Percentiles rank a stretch among this genome's conserved stretches.
Evolutionary conservation across 2,329 filamentous ascomycete species (phyloP).

Genomic region (Microcyclospora pomicola): DNA sequence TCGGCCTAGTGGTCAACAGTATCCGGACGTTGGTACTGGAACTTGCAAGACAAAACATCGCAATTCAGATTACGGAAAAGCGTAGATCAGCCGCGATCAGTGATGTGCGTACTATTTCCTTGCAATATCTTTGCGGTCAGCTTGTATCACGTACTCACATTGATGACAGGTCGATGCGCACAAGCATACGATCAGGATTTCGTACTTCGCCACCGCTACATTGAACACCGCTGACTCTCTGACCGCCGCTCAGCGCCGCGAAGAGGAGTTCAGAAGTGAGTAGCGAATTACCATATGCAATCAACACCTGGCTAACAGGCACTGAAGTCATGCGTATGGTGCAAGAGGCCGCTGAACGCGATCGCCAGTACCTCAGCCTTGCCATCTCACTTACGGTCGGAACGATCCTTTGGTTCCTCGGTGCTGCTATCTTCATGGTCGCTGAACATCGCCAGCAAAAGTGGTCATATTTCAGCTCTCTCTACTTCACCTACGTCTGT

Average conservation of each 20-base stretch:
- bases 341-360: constrained; percentile 26
- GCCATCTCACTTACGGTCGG: constrained; percentile 25
- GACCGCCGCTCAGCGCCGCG: constrained; percentile 25
- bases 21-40: constrained; percentile 38
- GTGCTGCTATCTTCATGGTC: constrained; percentile 36
- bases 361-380: constrained; percentile 31
- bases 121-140: neutral
- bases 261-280: constrained; percentile 31
- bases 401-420: constrained; percentile 33
- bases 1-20: constrained; percentile 42
- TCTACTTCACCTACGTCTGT: constrained; percentile 41
- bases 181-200: constrained; percentile 30
- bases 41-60: constrained; percentile 37
- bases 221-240: constrained; percentile 30
- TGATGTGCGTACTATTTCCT: constrained; percentile 10
- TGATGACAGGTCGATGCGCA: constrained; percentile 17
- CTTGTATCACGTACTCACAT: too few relatives aligned
- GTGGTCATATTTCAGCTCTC: constrained; percentile 38
- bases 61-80: constrained; percentile 36
- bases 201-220: constrained; percentile 25
- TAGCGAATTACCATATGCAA: too few relatives aligned
- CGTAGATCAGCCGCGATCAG: constrained; percentile 31
- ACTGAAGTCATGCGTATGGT: constrained; percentile 1
- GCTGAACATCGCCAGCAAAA: constrained; percentile 31
- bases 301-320: too few relatives aligned